Base-by-base conservation (phyloP, 306 rosid genomes). In the Vicia faba region DNA sequence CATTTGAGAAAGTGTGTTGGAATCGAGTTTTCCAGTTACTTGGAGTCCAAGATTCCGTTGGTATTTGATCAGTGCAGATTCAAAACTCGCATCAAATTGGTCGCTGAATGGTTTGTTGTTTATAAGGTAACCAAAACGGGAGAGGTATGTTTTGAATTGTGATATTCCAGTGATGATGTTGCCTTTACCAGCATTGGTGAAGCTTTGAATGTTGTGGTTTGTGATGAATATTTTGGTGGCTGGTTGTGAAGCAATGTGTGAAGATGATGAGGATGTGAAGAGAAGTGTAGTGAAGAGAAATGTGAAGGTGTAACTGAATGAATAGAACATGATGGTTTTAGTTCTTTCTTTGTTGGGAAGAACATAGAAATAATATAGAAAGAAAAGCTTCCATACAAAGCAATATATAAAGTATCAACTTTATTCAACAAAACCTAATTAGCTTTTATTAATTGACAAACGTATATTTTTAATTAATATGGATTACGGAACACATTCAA, bases 1-100 rank as follows among this genome's bases (percentile, higher is more conserved):
- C 16, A 87, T 77, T 41, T 81, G 80, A 25, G 79, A 64, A 13
- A 83, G 40, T 0, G 88, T 86, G 36, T 62, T 26, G 13, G 60
- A 55, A 60, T 86, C 86, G 44, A 86, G 87, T 79, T 72, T 75
- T 0, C 87, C 92, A 0, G 89, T 77, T 18, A 75, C 74, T 20
- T 67, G 71, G 29, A 86, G 89, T 3, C 87, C 88, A 67, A 84
- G 84, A 2, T 78, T 82, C 7, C 8, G 44, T 48, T 86, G 92
- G 78, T 76, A 86, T 11, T 20, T 75, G 4, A 50, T 23, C 0
- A 86, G 18, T 0, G 84, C 87, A 2, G 41, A 72, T 65, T 84
- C 81, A 9, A 84, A 69, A 35, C 1, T 3, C 9, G 31, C 49
- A 14, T 86, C 86, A 3, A 83, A 83, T 45, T 12, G 19, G 2